Base-by-base conservation (phyloP, 2,329 filamentous ascomycete genomes). In the Alternaria viburni region DNA sequence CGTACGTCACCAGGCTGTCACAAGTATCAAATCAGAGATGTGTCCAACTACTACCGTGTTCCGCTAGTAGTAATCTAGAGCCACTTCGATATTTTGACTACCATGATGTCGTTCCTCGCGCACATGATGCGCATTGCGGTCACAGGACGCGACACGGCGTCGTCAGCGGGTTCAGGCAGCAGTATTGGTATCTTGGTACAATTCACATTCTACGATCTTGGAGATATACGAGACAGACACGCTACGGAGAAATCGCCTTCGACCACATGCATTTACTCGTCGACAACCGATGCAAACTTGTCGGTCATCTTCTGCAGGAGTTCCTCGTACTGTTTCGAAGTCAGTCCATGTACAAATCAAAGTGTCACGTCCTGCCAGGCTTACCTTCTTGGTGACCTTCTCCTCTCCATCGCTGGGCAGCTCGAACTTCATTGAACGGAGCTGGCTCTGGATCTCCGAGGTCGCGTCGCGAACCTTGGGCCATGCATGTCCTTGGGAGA, bases 341-440 rank as follows among this genome's bases (percentile, higher is more conserved):
- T 88, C 78, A 88, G 83, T 69, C 30, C 0, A 36, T 4, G 5
- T 46, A 23, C 19, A 17, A 25, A 19, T 13, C 19, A 32, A 10
- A n/a, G 4, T 5, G 1, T 19, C 4, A 21, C 21, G 12, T 32
- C 45, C 23, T 11, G 13, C 32, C n/a, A 13, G 13, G 44, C 87
- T 73, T 83, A 93, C 92, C 89, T 94, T 97, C 88, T 94, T 95
- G 74, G 83, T 86, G 68, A 99, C 87, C 62, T 81, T 86, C 64
- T 96, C 91, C 84, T 97, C 85, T 61, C 93, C 93, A 0, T 99
- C 92, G 55, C 87, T 88, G 6, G 96, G 96, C 68, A 97, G 80
- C 87, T 99, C 96, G 76, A 99, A 99, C 86, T 99, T 99, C 88
- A 99, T 93, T 80, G 89, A 92, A 78, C 95, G 88, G 74, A 99